Percentiles rank a stretch among this genome's conserved stretches.
Evolutionary conservation across 306 rosid genomes (phyloP).

Genomic region (cucumber (Cucumis sativus)): DNA sequence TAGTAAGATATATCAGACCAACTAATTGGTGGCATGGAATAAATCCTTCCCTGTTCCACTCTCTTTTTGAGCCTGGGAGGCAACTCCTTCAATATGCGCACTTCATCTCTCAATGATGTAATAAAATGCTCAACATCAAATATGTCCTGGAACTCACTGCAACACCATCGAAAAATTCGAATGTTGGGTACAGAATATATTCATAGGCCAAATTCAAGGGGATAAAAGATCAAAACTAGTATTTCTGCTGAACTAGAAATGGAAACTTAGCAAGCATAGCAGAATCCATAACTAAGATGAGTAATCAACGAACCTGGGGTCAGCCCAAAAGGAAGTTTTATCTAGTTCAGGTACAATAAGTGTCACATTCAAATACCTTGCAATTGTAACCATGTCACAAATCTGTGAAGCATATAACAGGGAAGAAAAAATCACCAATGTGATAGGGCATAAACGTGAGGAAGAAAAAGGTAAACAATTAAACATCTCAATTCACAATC

Average conservation of each 20-base stretch:
- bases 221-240: background rate
- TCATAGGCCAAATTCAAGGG: background rate
- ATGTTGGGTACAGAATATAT: background rate
- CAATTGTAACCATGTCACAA: conserved; percentile 97
- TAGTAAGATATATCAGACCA: conserved; percentile 97
- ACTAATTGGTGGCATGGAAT: conserved; percentile 91
- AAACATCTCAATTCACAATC: background rate
- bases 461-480: background rate
- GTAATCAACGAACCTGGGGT: conserved; percentile 58
- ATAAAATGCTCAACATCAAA: conserved; percentile 91
- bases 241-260: background rate
- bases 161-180: background rate
- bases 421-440: background rate
- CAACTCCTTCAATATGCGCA: conserved; percentile 82
- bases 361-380: conserved; percentile 83
- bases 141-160: conserved; percentile 88
- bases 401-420: conserved; percentile 36
- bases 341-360: conserved; percentile 89
- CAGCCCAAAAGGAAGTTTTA: conserved; percentile 96
- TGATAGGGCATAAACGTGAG: background rate
- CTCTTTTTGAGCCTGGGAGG: conserved; percentile 82
- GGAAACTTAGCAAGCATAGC: background rate
- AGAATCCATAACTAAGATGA: background rate
- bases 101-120: conserved; percentile 92
- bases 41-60: conserved; percentile 53